These are phyloP conservation scores for Botryosphaeria agaves DNA, from an alignment of 2,329 filamentous ascomycete species.

Conservation along the genomic window DNA sequence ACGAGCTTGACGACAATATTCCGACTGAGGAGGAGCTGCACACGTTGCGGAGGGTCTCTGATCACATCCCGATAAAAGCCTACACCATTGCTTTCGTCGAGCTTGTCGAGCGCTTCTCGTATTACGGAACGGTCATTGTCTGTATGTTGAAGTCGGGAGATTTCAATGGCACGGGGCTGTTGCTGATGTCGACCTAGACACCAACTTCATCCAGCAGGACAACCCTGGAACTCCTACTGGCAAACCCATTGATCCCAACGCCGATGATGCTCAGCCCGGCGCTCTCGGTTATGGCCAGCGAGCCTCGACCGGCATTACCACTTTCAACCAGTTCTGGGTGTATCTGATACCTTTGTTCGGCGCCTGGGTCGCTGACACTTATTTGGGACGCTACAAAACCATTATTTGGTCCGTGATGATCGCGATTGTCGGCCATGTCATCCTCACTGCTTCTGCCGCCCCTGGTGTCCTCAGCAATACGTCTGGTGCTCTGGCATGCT, in stretches of 20 bases:
- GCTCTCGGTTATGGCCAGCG: constrained; percentile 17
- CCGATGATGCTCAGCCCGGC: constrained; percentile 21
- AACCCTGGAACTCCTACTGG: constrained; percentile 7
- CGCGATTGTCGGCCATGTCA: constrained; percentile 47
- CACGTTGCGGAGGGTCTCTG: constrained; percentile 23
- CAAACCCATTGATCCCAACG: too few relatives aligned
- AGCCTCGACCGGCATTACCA: constrained; percentile 26
- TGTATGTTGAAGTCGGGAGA: too few relatives aligned
- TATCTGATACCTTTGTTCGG: constrained; percentile 28
- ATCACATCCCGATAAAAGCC: constrained; percentile 26
- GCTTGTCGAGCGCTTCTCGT: constrained; percentile 33
- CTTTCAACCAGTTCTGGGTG: constrained; percentile 31
- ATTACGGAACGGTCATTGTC: constrained; percentile 14
- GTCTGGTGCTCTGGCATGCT: not conserved
- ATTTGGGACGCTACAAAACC: constrained; percentile 51
- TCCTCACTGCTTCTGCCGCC: constrained; percentile 48
- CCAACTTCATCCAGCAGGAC: constrained; percentile 8
- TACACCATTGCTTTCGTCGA: constrained; percentile 32
- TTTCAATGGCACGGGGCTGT: too few relatives aligned
- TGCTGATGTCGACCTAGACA: too few relatives aligned
- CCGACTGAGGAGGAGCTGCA: constrained; percentile 25
- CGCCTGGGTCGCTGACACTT: constrained; percentile 45
- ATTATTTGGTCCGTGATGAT: constrained; percentile 48
- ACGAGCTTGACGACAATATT: constrained; percentile 11
- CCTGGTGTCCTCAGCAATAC: constrained; percentile 41